Evolutionary conservation across 2,329 filamentous ascomycete genomes (phyloP), one percentile per base, ranked within the genome.

Genomic region (Alternaria sp.): DNA sequence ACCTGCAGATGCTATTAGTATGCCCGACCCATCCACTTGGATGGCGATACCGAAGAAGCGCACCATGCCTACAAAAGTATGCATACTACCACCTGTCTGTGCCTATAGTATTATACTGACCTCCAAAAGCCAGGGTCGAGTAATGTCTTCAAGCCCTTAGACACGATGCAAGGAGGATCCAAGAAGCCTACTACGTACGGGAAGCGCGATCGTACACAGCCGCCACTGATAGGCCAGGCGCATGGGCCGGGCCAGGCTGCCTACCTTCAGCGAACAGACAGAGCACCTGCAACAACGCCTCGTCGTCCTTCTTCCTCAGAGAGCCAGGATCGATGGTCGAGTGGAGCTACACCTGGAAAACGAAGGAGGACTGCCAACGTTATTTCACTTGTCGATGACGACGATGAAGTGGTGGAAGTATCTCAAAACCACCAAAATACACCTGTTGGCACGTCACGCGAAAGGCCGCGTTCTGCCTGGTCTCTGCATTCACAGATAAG

Each of bases 331-430:
- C 26, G 21, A 28, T 23, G 41, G 18, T 41, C 45, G 12, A 49
- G 37, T 25, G 55, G 37, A 18, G 15, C 45, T 23, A 43, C 51
- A 10, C 50, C 64, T 12, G 20, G 23, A 9, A 77, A 77, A 43
- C 65, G 73, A 30, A 67, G 67, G 47, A 77, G 72, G 33, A 71
- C 46, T 7, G 51, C 63, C 9, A 59, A 69, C 20, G 59, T 70
- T 15, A 64, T 72, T 23, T 47, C 63, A 46, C 58, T 71, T 9
- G 44, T 50, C 12, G 61, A 61, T 6, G 71, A 70, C 20, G 67
- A 71, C 14, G 65, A 71, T 6, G 41, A 55, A 37, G 51, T 65
- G 21, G 45, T 53, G 18, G 51, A 60, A 11, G 41, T 58, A 11
- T 20, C 51, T 10, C 50, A 23, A 23, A 21, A 45, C 23, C 45